Evolutionary conservation across 257 asterid species (phyloP).

Genomic region (Scutellaria minor): DNA sequence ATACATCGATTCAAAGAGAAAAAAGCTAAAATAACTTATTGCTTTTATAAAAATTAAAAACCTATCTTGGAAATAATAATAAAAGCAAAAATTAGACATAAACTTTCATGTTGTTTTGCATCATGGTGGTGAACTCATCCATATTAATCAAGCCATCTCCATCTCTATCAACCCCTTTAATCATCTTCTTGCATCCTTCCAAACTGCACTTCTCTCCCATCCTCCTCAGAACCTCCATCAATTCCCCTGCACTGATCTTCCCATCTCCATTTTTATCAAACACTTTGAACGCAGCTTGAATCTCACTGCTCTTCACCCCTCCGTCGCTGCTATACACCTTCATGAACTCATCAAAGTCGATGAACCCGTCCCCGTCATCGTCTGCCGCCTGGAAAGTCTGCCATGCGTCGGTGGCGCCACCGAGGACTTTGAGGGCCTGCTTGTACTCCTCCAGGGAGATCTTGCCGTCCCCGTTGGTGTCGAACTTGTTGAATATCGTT

Average conservation of each 20-base stretch:
- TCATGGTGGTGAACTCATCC: slow-evolving; percentile 52
- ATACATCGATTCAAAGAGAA: no score
- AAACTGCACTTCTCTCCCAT: slow-evolving; percentile 52
- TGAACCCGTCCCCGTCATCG: slow-evolving; percentile 51
- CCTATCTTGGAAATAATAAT: no score
- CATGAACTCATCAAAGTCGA: slow-evolving; percentile 52
- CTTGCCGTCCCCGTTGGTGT: slow-evolving; percentile 53
- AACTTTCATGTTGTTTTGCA: slow-evolving; percentile 41
- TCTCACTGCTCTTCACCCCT: slow-evolving; percentile 40
- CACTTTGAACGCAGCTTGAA: slow-evolving; percentile 42
- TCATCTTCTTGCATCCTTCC: slow-evolving; percentile 48
- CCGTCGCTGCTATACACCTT: slow-evolving; percentile 32
- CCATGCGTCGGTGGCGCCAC: slow-evolving; percentile 35
- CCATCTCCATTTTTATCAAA: slow-evolving; percentile 53
- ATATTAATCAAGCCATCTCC: slow-evolving; percentile 55
- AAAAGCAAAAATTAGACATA: no score
- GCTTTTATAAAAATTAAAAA: no score
- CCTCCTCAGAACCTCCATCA: slow-evolving; percentile 47
- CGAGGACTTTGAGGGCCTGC: slow-evolving; percentile 38
- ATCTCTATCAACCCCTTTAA: slow-evolving; percentile 46
- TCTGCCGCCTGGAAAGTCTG: slow-evolving; percentile 48
- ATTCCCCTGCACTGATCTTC: slow-evolving; percentile 49
- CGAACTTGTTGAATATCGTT: slow-evolving; percentile 47
- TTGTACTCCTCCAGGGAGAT: slow-evolving; percentile 47
- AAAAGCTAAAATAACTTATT: no score